A percentile compares a stretch with the other conserved stretches of the same genome.
Evolutionary conservation across 2,329 filamentous ascomycete genomes (phyloP).

Genomic region (Podosphaera aphanis): DNA sequence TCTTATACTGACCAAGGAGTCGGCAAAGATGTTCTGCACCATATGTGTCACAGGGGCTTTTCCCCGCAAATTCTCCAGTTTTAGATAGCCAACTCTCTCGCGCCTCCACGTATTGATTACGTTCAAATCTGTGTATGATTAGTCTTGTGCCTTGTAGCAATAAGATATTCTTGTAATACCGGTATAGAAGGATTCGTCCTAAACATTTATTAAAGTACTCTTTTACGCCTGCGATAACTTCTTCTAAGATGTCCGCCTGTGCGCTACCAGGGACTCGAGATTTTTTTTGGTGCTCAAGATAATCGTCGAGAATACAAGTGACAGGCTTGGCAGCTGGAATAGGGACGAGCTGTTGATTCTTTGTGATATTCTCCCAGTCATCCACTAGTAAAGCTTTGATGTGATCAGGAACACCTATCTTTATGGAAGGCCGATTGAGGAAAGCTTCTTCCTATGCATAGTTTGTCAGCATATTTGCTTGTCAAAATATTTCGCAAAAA

Average conservation of each 20-base stretch:
- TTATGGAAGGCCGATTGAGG: slow-evolving; percentile 61
- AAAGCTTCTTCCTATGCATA: slow-evolving; percentile 61
- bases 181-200: slow-evolving; percentile 70
- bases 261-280: slow-evolving; percentile 42
- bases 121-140: slow-evolving; percentile 44
- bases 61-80: slow-evolving; percentile 41
- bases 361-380: slow-evolving; percentile 97
- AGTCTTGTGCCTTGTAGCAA: neutral
- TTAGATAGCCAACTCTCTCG: slow-evolving; percentile 43
- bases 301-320: slow-evolving; percentile 57
- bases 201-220: slow-evolving; percentile 89
- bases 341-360: slow-evolving; percentile 72
- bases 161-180: slow-evolving; percentile 21
- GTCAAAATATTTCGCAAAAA: neutral
- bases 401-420: slow-evolving; percentile 65
- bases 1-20: slow-evolving; percentile 48
- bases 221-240: slow-evolving; percentile 63
- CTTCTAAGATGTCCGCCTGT: slow-evolving; percentile 67
- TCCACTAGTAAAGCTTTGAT: slow-evolving; percentile 86
- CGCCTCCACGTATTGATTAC: slow-evolving; percentile 63
- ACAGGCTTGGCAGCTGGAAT: slow-evolving; percentile 60
- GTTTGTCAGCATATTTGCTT: neutral
- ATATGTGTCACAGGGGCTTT: slow-evolving; percentile 59
- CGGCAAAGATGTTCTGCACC: slow-evolving; percentile 80
- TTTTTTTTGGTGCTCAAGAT: slow-evolving; percentile 44